These are phyloP conservation scores for Nosema muscidifuracis DNA, from an alignment of 371 early-diverging fungal species.

Conservation along the genomic window DNA sequence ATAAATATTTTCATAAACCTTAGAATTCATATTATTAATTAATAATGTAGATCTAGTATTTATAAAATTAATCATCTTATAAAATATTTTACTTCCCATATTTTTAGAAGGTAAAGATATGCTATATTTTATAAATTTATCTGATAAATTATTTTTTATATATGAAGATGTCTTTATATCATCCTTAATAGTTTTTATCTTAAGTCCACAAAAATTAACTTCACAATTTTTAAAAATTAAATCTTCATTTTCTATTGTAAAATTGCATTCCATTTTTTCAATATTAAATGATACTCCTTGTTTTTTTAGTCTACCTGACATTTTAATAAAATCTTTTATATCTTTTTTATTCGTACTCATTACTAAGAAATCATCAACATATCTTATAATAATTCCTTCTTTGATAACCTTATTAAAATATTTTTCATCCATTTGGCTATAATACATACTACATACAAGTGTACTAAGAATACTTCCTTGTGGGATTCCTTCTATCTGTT, in stretches of 20 bases:
- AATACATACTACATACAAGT: constrained; percentile 48
- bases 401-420: constrained; percentile 47
- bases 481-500: constrained; percentile 48
- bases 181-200: constrained; percentile 20
- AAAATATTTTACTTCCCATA: constrained; percentile 16
- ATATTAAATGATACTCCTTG: constrained; percentile 36
- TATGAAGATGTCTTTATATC: no score
- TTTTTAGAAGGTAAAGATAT: constrained; percentile 4
- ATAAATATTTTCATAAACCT: constrained; percentile 50
- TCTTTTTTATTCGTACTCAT: constrained; percentile 24
- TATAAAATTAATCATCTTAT: constrained; percentile 31
- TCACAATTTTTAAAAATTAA: constrained; percentile 3
- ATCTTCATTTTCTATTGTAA: constrained; percentile 16
- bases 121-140: constrained; percentile 20
- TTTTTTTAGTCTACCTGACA: constrained; percentile 7
- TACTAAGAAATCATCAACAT: constrained; percentile 57
- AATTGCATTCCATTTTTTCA: constrained; percentile 50
- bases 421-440: constrained; percentile 27
- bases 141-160: constrained; percentile 21
- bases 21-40: constrained; percentile 37
- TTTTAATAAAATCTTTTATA: constrained; percentile 38
- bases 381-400: constrained; percentile 42
- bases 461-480: constrained; percentile 55
- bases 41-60: constrained; percentile 13
- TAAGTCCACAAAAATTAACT: constrained; percentile 48